Evolutionary conservation across 768 basidiomycete species (phyloP).

Genomic region (Mycena rebaudengoi): DNA sequence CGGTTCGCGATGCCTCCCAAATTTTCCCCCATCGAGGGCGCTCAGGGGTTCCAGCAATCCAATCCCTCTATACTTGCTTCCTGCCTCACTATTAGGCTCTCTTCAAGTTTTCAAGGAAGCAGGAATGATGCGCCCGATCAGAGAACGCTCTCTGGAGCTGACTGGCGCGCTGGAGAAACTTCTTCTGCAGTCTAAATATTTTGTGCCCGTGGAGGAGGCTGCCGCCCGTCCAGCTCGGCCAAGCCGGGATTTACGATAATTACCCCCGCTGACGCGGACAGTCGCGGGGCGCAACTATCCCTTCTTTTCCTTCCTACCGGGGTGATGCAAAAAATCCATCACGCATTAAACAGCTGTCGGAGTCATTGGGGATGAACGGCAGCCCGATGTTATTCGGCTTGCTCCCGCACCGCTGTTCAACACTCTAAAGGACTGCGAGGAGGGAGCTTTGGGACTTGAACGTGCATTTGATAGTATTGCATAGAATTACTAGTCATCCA

Average conservation of each 20-base stretch:
- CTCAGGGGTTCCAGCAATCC: slow-evolving; percentile 95
- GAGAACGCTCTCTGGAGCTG: slow-evolving; percentile 73
- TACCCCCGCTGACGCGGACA: slow-evolving; percentile 74
- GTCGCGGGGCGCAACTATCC: slow-evolving; percentile 89
- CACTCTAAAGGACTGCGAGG: slow-evolving; percentile 78
- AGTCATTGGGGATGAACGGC: slow-evolving; percentile 90
- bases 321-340: slow-evolving; percentile 77
- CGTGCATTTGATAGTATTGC: slow-evolving; percentile 51
- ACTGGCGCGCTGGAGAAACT: slow-evolving; percentile 77
- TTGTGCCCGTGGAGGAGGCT: slow-evolving; percentile 53
- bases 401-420: slow-evolving; percentile 91
- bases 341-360: slow-evolving; percentile 70
- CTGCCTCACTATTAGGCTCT: slow-evolving; percentile 84
- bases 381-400: slow-evolving; percentile 91
- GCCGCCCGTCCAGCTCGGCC: slow-evolving; percentile 28
- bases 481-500: not conserved
- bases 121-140: slow-evolving; percentile 75
- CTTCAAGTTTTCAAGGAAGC: slow-evolving; percentile 81
- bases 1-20: slow-evolving; percentile 90
- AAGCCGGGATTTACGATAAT: slow-evolving; percentile 86
- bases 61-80: slow-evolving; percentile 87
- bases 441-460: slow-evolving; percentile 72
- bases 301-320: slow-evolving; percentile 76
- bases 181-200: slow-evolving; percentile 70
- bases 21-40: slow-evolving; percentile 88